These are phyloP conservation scores for Schizophyllum commune DNA, from an alignment of 1,284 basidiomycete species.

Conservation along the genomic window DNA sequence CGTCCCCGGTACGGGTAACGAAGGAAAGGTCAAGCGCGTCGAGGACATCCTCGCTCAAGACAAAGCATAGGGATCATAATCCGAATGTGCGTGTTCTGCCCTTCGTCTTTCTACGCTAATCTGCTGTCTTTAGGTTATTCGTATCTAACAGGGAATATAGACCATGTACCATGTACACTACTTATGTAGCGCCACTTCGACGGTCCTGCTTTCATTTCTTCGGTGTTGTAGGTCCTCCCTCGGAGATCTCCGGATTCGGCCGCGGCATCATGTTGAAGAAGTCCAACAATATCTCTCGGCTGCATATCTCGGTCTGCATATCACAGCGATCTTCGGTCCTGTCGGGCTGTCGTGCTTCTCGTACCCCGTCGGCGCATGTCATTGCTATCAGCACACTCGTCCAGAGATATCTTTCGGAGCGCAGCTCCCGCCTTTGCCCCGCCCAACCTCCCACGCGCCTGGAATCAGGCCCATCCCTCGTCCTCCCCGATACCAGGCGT, in stretches of 20 bases:
- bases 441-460: not conserved
- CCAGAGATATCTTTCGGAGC: not conserved
- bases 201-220: too few relatives aligned
- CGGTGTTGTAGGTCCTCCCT: not conserved
- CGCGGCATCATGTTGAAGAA: not conserved
- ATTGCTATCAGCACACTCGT: not conserved
- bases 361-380: not conserved
- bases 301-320: not conserved
- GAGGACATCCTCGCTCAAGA: slow-evolving; percentile 60
- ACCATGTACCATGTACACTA: too few relatives aligned
- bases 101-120: too few relatives aligned
- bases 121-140: too few relatives aligned
- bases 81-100: too few relatives aligned
- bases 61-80: slow-evolving; percentile 1
- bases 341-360: not conserved
- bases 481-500: not conserved
- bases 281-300: not conserved
- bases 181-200: too few relatives aligned
- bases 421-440: not conserved
- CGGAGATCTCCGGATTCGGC: not conserved
- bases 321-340: not conserved
- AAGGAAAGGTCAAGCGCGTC: slow-evolving; percentile 71
- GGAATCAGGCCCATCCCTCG: not conserved
- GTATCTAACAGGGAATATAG: too few relatives aligned
- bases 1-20: slow-evolving; percentile 62